Conservation (phyloP, 2,329 filamentous ascomycete species). For the Zymoseptoria crescenta region DNA sequence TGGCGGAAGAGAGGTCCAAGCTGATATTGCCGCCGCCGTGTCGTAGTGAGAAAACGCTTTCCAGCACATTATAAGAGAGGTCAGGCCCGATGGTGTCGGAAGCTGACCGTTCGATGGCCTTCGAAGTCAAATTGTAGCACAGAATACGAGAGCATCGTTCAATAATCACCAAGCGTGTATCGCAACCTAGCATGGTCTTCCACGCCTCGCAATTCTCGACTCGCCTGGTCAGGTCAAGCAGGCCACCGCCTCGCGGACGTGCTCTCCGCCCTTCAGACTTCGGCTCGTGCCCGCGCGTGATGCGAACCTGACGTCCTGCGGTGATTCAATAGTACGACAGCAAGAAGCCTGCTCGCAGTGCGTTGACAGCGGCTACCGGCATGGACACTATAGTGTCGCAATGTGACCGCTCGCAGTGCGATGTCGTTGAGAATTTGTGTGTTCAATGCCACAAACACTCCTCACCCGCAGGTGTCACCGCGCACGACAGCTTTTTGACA, state of each 20-base stretch:
- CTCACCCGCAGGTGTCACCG: not conserved
- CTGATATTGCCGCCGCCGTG: too few species aligned
- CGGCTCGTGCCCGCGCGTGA: not conserved
- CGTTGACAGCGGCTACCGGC: not conserved
- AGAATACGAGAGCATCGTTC: too few species aligned
- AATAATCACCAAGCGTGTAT: too few species aligned
- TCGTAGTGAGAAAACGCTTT: too few species aligned
- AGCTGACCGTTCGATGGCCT: too few species aligned
- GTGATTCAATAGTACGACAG: not conserved
- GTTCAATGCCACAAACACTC: not conserved
- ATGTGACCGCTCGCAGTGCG: not conserved
- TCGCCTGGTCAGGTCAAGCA: too few species aligned
- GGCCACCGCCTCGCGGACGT: not conserved
- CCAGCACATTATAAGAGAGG: too few species aligned
- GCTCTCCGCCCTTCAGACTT: not conserved
- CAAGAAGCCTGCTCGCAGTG: not conserved
- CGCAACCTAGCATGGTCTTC: too few species aligned
- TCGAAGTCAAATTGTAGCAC: too few species aligned
- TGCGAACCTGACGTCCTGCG: not conserved
- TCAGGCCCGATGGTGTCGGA: too few species aligned
- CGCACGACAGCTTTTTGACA: not conserved
- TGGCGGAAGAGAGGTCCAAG: too few species aligned
- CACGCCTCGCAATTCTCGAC: too few species aligned
- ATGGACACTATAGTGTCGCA: not conserved
- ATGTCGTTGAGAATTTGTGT: not conserved